Evolutionary conservation across 768 basidiomycete species (phyloP), one percentile per base, ranked within the genome.

Genomic region (Lentinula lateritia): DNA sequence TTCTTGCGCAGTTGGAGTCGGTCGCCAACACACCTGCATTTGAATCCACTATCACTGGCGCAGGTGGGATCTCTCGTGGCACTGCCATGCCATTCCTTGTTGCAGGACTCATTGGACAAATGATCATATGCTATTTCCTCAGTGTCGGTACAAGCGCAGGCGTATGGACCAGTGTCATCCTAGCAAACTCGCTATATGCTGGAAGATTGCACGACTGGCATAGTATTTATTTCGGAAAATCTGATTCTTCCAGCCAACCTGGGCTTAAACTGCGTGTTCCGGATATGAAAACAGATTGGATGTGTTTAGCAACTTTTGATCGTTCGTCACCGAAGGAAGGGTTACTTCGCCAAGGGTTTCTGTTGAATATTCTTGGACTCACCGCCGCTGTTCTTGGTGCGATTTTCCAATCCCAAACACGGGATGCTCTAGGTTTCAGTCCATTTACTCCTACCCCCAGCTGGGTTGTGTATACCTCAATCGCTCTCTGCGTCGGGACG

Each of bases 391-490:
- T 68, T 23, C 57, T 70, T 36, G 70, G 70, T n/a, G 57, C 70
- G 16, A 56, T 70, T 28, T 71, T 70, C 43, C 63, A 67, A 43
- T 58, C 58, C 9, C 61, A 65, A 52, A 71, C 70, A 6, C 66
- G 69, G 12, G 16, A 36, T 38, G 60, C 70, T 8, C 65, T 71
- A 8, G 65, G 63, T 16, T 71, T 71, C 53, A 56, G 61, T 18
- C 45, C 55, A 12, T 61, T 60, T 18, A 48, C 32, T 18, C 63
- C 64, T 20, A 65, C 69, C 52, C 67, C 68, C 1, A 13, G 46
- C 38, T 70, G 69, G 69, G 67, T 70, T n/a, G 60, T 69, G 7
- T 69, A 69, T 61, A 68, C 69, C 1, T 66, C 69, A 10, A 53
- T 66, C 3, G 63, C 60, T 5, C 38, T 54, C 7, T 38, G 35